These are phyloP conservation scores for Teratosphaeria nubilosa DNA, from an alignment of 2,329 filamentous ascomycete genomes.

Conservation along the genomic window DNA sequence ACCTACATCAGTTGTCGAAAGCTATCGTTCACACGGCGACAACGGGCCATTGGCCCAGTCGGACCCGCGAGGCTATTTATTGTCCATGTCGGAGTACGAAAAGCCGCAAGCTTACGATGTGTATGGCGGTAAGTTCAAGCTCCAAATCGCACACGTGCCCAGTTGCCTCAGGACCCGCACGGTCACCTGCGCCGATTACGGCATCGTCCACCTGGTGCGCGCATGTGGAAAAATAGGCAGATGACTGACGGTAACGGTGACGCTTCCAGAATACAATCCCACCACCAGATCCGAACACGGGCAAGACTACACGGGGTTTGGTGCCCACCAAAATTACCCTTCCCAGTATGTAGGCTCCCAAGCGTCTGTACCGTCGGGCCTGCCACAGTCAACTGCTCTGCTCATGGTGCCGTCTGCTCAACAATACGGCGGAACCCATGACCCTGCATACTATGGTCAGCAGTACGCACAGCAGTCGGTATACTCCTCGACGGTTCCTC, in stretches of 20 bases:
- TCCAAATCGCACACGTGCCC: constrained; percentile 4
- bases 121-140: constrained; percentile 57
- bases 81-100: constrained; percentile 74
- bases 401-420: constrained; percentile 33
- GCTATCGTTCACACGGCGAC: constrained; percentile 30
- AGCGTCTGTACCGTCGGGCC: constrained; percentile 41
- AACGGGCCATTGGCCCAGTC: constrained; percentile 45
- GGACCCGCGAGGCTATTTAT: constrained; percentile 30
- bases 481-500: constrained; percentile 54
- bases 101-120: constrained; percentile 64
- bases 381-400: constrained; percentile 33
- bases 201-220: constrained; percentile 3
- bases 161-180: constrained; percentile 6
- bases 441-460: constrained; percentile 38
- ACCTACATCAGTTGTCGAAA: constrained; percentile 21
- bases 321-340: constrained; percentile 37
- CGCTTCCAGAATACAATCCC: constrained; percentile 46
- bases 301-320: constrained; percentile 38
- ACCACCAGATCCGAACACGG: constrained; percentile 51
- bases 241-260: constrained; percentile 35
- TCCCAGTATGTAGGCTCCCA: constrained; percentile 40
- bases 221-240: constrained; percentile 26
- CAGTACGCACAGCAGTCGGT: constrained; percentile 55
- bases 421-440: constrained; percentile 37
- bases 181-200: constrained; percentile 2